Percentiles rank a stretch among this genome's conserved stretches.
Evolutionary conservation across 495 filamentous ascomycete genomes (phyloP).

Genomic region (Niebla homalea): DNA sequence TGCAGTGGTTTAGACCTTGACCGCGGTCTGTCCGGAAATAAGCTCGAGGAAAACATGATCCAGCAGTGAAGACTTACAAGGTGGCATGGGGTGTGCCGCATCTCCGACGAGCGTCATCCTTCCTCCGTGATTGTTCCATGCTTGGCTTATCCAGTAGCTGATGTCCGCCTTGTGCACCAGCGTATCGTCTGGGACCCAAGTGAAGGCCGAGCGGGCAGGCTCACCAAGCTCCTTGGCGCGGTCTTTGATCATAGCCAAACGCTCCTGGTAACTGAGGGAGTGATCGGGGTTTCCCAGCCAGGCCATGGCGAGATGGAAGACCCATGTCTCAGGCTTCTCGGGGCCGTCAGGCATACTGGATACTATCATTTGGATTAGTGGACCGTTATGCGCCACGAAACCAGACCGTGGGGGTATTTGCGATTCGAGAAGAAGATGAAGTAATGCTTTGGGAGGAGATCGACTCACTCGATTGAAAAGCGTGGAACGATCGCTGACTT

Average conservation of each 20-base stretch:
- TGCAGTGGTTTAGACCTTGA: slow-evolving; percentile 38
- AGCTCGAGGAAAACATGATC: neutral
- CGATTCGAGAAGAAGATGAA: no score
- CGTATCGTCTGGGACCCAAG: slow-evolving; percentile 29
- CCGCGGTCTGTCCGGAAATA: slow-evolving; percentile 29
- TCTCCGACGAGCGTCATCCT: slow-evolving; percentile 36
- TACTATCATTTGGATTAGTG: no score
- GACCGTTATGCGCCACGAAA: no score
- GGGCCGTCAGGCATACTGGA: no score
- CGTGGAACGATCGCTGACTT: slow-evolving; percentile 1
- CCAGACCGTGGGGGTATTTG: no score
- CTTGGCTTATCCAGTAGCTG: slow-evolving; percentile 26
- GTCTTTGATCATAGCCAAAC: neutral
- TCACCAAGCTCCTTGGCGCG: slow-evolving; percentile 15
- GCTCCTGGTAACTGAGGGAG: neutral
- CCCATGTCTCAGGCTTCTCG: slow-evolving; percentile 34
- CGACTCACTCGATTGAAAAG: neutral
- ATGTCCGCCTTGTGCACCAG: slow-evolving; percentile 24
- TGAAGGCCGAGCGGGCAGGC: slow-evolving; percentile 27
- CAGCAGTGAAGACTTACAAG: slow-evolving; percentile 8
- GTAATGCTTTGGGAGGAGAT: neutral
- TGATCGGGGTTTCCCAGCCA: neutral
- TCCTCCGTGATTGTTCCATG: slow-evolving; percentile 29
- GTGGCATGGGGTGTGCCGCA: slow-evolving; percentile 38
- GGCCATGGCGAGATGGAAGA: no score